Base-by-base conservation (phyloP, 306 rosid genomes). In the Acacia acuminata region DNA sequence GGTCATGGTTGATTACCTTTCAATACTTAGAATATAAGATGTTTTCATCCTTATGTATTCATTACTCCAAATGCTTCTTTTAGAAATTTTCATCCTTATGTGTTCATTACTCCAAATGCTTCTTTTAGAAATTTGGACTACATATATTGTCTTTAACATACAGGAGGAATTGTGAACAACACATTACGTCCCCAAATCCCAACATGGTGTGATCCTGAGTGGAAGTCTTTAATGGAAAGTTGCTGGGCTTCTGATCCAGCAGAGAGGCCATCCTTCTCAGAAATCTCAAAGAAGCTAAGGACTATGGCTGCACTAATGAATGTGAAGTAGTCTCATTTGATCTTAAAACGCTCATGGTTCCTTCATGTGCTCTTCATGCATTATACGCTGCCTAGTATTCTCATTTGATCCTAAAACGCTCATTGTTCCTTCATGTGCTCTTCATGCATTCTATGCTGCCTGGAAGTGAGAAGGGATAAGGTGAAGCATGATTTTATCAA, bases 131-230 rank as follows among this genome's bases (percentile, higher is more conserved):
- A 36, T 65, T 11, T 45, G 25, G 55, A 53, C 50, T 25, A 32
- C 51, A 38, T 76, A 70, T 73, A 50, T 72, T 76, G 32, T 85
- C 67, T 78, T 64, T 72, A 19, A 83, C 77, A 72, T 76, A 32
- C 87, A 94, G 99, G 99, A 78, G 98, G 99, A 80, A 96, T 96
- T 36, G 99, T 96, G 79, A 92, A 96, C 92, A 92, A 89, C 84
- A 71, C 85, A 4, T 88, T 96, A 67, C 97, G 98, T 58, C 99
- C 99, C 8, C 93, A 94, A 86, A 90, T 85, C 87, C 99, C 98
- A 45, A 77, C 97, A 5, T 94, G 99, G 99, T 96, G 98, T 67
- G 99, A 96, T 88, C 99, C 99, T 34, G 99, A 94, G 88, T 96
- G 99, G 99, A 96, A 92, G 86, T 84, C 97, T 81, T 83, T 96